Conservation (phyloP, 192 early-diverging fungal genomes). For the Linderina pennispora region DNA sequence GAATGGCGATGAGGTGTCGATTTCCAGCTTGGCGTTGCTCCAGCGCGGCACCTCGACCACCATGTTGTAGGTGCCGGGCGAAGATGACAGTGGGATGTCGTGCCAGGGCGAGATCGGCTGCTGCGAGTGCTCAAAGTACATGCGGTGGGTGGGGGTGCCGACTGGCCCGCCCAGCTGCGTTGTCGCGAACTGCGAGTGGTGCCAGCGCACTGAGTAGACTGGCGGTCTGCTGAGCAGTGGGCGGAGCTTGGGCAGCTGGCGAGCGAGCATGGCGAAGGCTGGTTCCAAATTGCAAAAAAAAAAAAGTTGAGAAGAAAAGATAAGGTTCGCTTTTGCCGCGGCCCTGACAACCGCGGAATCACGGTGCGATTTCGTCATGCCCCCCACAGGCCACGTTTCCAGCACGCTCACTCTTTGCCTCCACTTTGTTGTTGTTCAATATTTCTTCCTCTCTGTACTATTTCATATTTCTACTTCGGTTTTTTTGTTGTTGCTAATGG, state of each 20-base stretch:
- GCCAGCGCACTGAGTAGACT: neutral
- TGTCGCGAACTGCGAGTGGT: slow-evolving; percentile 3
- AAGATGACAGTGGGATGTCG: slow-evolving; percentile 91
- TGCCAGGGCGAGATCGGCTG: slow-evolving; percentile 91
- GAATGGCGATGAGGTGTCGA: slow-evolving; percentile 81
- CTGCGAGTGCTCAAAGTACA: slow-evolving; percentile 56
- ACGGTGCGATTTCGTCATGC: too few species aligned
- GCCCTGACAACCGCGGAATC: too few species aligned
- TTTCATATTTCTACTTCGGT: too few species aligned
- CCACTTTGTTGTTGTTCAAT: too few species aligned
- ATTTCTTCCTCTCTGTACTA: too few species aligned
- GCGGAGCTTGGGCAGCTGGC: neutral
- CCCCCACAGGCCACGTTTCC: too few species aligned
- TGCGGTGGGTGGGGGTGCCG: slow-evolving; percentile 13
- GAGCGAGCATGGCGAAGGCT: neutral
- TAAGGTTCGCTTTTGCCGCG: too few species aligned
- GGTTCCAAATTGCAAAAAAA: too few species aligned
- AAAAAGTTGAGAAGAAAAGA: too few species aligned
- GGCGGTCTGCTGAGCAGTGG: neutral
- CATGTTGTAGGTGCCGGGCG: slow-evolving; percentile 88
- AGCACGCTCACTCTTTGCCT: too few species aligned
- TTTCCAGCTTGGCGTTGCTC: slow-evolving; percentile 97
- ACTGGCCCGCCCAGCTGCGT: slow-evolving; percentile 13
- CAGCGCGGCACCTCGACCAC: slow-evolving; percentile 97
- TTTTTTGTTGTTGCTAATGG: too few species aligned